Evolutionary conservation across 345 rosid genomes (phyloP).

Genomic region (Brassica incana): DNA sequence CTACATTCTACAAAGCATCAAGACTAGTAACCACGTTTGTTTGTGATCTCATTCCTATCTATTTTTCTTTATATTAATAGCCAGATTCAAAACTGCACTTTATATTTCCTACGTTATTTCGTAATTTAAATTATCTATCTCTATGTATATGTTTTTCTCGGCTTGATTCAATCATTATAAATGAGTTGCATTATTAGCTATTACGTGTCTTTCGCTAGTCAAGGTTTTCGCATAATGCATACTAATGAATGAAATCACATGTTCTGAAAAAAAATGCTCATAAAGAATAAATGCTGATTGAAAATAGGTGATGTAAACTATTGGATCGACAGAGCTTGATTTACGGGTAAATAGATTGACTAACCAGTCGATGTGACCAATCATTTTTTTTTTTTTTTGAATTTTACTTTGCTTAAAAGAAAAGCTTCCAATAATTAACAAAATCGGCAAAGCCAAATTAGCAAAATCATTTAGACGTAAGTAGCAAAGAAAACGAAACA

Average conservation of each 20-base stretch:
- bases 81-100: neutral
- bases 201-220: slow-evolving; percentile 38
- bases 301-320: neutral
- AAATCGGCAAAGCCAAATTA: neutral
- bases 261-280: slow-evolving; percentile 11
- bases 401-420: slow-evolving; percentile 37
- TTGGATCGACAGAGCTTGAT: slow-evolving; percentile 17
- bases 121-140: neutral
- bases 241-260: slow-evolving; percentile 35
- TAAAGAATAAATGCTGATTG: neutral
- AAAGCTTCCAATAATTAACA: slow-evolving; percentile 26
- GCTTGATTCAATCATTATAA: slow-evolving; percentile 33
- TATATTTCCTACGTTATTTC: neutral
- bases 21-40: slow-evolving; percentile 32
- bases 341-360: slow-evolving; percentile 24
- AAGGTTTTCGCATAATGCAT: slow-evolving; percentile 31
- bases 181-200: slow-evolving; percentile 28
- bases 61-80: neutral
- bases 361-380: slow-evolving; percentile 31
- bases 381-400: neutral
- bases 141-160: neutral
- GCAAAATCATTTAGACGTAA: neutral
- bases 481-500: neutral
- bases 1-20: neutral
- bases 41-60: neutral